Base-by-base conservation (phyloP, 768 basidiomycete species). In the Saitozyma sp. region DNA sequence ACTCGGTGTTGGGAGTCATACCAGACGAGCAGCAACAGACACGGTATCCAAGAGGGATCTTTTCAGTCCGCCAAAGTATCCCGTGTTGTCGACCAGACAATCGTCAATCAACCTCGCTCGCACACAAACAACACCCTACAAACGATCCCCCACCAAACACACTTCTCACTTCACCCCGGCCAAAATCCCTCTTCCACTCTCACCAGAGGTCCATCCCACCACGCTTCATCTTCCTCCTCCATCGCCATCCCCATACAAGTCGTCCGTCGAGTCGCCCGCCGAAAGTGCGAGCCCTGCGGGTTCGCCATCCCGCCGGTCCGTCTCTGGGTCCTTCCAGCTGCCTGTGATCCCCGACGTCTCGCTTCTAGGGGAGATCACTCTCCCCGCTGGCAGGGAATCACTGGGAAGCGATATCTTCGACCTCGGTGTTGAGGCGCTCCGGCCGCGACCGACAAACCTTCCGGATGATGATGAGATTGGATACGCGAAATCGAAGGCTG, bases 61-160 rank as follows among this genome's bases (percentile, higher is more conserved):
- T n/a, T 29, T 55, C 54, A 41, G 39, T 37, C 29, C 43, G 6
- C n/a, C 43, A 9, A 19, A 20, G 19, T 71, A 71, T 51, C 70
- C 70, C 13, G 59, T 66, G 1, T 53, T 71, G 20, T 66, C 70
- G 9, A 71, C 70, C n/a, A 39, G 70, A 20, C 70, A 71, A 54
- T 53, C 56, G 9, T 62, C 52, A 11, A 39, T 60, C 37, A 66
- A 67, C 37, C 51, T 56, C 20, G 58, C 66, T 43, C 58, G 65
- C 3, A 48, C 43, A 11, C 29, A 48, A 16, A 59, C 54, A n/a
- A 50, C 11, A 46, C 13, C 45, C 58, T 16, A 62, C 39, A 49
- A 56, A 55, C 3, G 42, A n/a, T 61, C 64, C 43, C 50, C 60
- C 10, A 11, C 8, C 40, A 58, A 54, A 29, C 9, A 29, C 29